Evolutionary conservation across 2,329 filamentous ascomycete genomes (phyloP).

Genomic region (Fusarium secorum): DNA sequence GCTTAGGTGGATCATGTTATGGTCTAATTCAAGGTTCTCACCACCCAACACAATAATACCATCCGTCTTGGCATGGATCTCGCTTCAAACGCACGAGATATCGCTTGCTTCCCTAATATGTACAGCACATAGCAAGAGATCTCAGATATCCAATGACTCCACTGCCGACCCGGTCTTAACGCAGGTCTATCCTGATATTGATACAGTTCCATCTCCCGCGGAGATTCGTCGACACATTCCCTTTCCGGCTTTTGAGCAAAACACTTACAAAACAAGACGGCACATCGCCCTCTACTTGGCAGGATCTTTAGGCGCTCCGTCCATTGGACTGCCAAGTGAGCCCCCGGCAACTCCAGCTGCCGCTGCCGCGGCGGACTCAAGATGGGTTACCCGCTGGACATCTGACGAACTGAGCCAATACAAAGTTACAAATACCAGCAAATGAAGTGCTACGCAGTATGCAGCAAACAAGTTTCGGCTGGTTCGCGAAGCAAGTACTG

Average conservation of each 20-base stretch:
- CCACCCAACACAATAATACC: background rate
- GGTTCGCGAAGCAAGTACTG: slow-evolving; percentile 87
- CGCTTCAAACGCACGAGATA: slow-evolving; percentile 6
- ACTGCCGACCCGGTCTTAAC: background rate
- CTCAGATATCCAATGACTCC: slow-evolving; percentile 18
- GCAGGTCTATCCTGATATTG: slow-evolving; percentile 16
- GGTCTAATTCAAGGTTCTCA: slow-evolving; percentile 8
- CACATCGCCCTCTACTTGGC: slow-evolving; percentile 34
- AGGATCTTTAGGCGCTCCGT: slow-evolving; percentile 39
- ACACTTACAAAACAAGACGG: slow-evolving; percentile 14
- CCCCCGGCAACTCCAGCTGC: slow-evolving; percentile 55
- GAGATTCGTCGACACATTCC: slow-evolving; percentile 10
- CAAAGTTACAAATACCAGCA: slow-evolving; percentile 85
- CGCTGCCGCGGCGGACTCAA: slow-evolving; percentile 58
- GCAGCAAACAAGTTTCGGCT: slow-evolving; percentile 93
- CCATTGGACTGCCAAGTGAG: slow-evolving; percentile 41
- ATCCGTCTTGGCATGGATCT: slow-evolving; percentile 17
- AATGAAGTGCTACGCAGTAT: slow-evolving; percentile 88
- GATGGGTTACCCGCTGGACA: slow-evolving; percentile 67
- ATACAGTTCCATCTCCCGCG: slow-evolving; percentile 22
- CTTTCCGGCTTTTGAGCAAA: slow-evolving; percentile 20
- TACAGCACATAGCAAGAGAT: slow-evolving; percentile 3
- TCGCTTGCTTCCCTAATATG: slow-evolving; percentile 9
- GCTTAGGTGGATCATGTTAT: slow-evolving; percentile 29
- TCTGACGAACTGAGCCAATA: slow-evolving; percentile 82